phyloP scores from a whole-genome alignment of 164 flowering plant species.

The Magnolia changhungtana region DNA sequence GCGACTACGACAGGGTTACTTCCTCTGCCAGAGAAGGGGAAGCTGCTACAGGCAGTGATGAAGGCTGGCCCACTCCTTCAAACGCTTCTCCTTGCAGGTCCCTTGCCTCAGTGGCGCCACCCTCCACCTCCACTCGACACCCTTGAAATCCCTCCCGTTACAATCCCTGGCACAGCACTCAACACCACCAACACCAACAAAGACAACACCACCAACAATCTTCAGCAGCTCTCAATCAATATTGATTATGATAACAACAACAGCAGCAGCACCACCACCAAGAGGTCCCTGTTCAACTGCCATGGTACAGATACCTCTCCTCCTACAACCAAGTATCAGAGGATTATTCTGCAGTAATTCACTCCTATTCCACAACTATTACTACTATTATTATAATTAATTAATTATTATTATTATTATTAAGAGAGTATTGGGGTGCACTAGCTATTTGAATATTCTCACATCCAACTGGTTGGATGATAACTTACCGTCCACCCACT shows the following conservation, averaged over 20 bases:
- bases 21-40: slow-evolving; percentile 91
- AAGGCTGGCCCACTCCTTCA: slow-evolving; percentile 96
- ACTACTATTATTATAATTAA: neutral
- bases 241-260: slow-evolving; percentile 2
- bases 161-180: slow-evolving; percentile 30
- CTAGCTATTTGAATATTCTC: no score
- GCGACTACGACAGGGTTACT: slow-evolving; percentile 8
- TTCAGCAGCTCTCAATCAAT: neutral
- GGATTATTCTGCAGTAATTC: slow-evolving; percentile 48
- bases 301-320: slow-evolving; percentile 38
- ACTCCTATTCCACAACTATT: neutral
- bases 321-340: slow-evolving; percentile 44
- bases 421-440: neutral
- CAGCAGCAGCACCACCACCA: slow-evolving; percentile 28
- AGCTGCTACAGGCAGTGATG: slow-evolving; percentile 86
- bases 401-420: neutral
- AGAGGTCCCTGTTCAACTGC: slow-evolving; percentile 28
- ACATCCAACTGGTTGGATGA: no score
- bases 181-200: slow-evolving; percentile 26
- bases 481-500: no score
- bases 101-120: slow-evolving; percentile 90
- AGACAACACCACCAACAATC: slow-evolving; percentile 26
- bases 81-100: slow-evolving; percentile 84
- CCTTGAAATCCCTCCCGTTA: slow-evolving; percentile 79
- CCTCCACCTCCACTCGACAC: slow-evolving; percentile 88